Conservation (phyloP, 2,329 filamentous ascomycete species). For the Fusarium dlaminii region DNA sequence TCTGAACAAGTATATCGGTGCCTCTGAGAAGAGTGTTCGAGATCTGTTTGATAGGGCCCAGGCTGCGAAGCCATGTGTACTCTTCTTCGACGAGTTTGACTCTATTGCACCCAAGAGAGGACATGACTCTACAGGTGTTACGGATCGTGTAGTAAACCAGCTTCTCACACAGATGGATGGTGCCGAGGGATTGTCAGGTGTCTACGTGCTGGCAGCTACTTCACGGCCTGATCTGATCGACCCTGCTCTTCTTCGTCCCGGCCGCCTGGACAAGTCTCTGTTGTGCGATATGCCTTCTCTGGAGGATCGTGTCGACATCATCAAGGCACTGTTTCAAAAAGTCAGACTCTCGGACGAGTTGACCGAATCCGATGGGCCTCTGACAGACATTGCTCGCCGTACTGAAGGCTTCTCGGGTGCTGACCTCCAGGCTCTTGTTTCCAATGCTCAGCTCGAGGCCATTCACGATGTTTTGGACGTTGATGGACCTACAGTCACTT, state of each 20-base stretch:
- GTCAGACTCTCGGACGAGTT: slow-evolving; percentile 77
- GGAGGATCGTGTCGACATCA: slow-evolving; percentile 87
- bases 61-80: slow-evolving; percentile 89
- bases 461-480: slow-evolving; percentile 86
- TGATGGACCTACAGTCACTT: slow-evolving; percentile 58
- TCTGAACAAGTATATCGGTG: slow-evolving; percentile 98
- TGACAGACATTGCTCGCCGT: slow-evolving; percentile 78
- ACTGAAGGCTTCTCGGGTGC: slow-evolving; percentile 95
- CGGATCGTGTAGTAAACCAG: slow-evolving; percentile 97
- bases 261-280: slow-evolving; percentile 90
- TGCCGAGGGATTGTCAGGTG: slow-evolving; percentile 91
- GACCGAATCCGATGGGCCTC: slow-evolving; percentile 60
- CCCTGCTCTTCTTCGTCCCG: slow-evolving; percentile 88
- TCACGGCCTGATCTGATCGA: slow-evolving; percentile 95
- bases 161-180: slow-evolving; percentile 99
- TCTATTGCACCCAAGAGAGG: slow-evolving; percentile 96
- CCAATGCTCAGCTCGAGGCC: slow-evolving; percentile 95
- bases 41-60: slow-evolving; percentile 94
- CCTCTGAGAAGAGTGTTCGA: slow-evolving; percentile 93
- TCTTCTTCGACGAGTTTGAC: slow-evolving; percentile 99
- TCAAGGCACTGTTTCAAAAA: slow-evolving; percentile 84
- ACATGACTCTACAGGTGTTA: slow-evolving; percentile 98
- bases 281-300: slow-evolving; percentile 87
- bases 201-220: slow-evolving; percentile 96
- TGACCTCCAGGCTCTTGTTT: slow-evolving; percentile 92